phyloP scores from a whole-genome alignment of 768 basidiomycete species.

The Mycena galericulata region DNA sequence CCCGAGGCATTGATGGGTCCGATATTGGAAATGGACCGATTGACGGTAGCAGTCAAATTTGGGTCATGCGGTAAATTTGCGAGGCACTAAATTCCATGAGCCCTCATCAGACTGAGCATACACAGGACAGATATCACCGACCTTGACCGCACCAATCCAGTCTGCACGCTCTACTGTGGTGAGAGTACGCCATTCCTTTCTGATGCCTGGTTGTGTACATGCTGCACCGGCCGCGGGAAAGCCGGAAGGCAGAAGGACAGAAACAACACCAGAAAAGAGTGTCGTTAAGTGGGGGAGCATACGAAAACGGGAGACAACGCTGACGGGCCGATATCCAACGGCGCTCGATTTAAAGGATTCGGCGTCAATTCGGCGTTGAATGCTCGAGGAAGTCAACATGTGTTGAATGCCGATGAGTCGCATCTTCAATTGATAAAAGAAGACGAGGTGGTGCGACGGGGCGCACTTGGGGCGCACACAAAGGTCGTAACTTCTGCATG shows the following conservation, averaged over 20 bases:
- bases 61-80: conserved; percentile 33
- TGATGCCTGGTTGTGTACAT: conserved; percentile 32
- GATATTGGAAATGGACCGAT: conserved; percentile 25
- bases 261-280: not conserved
- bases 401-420: too few relatives aligned
- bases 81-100: conserved; percentile 31
- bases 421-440: too few relatives aligned
- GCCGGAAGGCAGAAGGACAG: not conserved
- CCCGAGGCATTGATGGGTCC: conserved; percentile 32
- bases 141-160: conserved; percentile 36
- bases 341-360: too few relatives aligned
- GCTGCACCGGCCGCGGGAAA: not conserved
- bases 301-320: not conserved
- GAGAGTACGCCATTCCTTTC: conserved; percentile 39
- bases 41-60: conserved; percentile 28
- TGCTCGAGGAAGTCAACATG: too few relatives aligned
- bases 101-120: not conserved
- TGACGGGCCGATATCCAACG: not conserved
- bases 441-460: too few relatives aligned
- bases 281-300: not conserved
- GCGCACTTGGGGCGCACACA: too few relatives aligned
- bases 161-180: conserved; percentile 23
- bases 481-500: too few relatives aligned
- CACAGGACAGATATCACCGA: not conserved
- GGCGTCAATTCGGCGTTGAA: too few relatives aligned